A percentile compares a stretch with the other conserved stretches of the same genome.
Evolutionary conservation across 176 grass and related monocot genomes (phyloP).

Genomic region (Avena insularis): DNA sequence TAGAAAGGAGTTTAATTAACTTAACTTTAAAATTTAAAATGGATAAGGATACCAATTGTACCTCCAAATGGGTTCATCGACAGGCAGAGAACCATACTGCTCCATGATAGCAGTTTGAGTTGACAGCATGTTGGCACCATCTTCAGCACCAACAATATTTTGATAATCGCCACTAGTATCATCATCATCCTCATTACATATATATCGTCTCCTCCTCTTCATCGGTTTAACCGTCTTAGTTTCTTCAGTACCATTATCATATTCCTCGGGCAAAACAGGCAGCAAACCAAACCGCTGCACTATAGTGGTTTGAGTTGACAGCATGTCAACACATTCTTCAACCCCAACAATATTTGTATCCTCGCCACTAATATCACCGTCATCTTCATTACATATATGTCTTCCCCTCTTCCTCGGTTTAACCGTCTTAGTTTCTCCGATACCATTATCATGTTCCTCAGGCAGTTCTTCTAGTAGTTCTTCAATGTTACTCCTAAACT

Average conservation of each 20-base stretch:
- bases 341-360: background rate
- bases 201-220: background rate
- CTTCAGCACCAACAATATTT: background rate
- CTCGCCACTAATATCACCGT: background rate
- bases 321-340: no score
- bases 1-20: background rate
- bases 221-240: no score
- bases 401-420: background rate
- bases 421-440: background rate
- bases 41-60: background rate
- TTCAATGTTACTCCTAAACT: background rate
- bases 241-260: background rate
- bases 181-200: background rate
- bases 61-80: slow-evolving; percentile 47
- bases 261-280: no score
- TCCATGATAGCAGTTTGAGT: background rate
- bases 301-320: no score
- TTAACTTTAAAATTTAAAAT: background rate
- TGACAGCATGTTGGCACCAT: background rate
- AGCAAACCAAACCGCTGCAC: no score
- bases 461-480: background rate
- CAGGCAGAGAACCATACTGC: background rate
- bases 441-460: background rate
- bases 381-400: background rate
- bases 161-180: background rate